Base-by-base conservation (phyloP, 495 filamentous ascomycete genomes). In the Penicillium daleae region DNA sequence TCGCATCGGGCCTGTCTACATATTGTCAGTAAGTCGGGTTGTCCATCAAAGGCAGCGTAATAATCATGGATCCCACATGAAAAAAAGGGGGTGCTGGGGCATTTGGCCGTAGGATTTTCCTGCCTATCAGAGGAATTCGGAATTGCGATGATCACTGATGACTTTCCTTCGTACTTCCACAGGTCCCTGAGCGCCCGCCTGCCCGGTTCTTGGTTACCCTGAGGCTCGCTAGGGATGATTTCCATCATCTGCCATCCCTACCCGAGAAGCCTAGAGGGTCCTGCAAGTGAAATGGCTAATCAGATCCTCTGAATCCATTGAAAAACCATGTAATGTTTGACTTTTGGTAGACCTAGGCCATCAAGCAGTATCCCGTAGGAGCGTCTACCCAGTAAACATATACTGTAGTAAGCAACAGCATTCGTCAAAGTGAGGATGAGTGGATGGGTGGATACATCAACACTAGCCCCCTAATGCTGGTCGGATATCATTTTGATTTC, bases 51-150 rank as follows among this genome's bases (percentile, higher is more conserved):
- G 17, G 21, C 57, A 2, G 19, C 42, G 21, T 24, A 1, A 46
- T 22, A 22, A 46, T 58, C 26, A 58, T 49, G 40, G 54, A 56
- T 31, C n/a, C 21, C 54, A 39, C 37, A 46, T 22, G 19, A 22
- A 52, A 49, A 37, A 64, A 56, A 56, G 58, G 51, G 57, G 61
- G 49, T 33, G 48, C 27, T 50, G 49, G 31, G 42, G 56, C 17
- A 22, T 46, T 24, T 19, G 19, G 21, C 21, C n/a, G 13, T 58
- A 15, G 15, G 35, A 1, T 21, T 40, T 55, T 55, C 44, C 51
- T 63, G 53, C 65, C 61, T 65, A 65, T 60, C 42, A 60, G 31
- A 54, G 64, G 63, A 66, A 63, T 59, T 40, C 6, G 29, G 52
- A 46, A 60, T 35, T 33, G 44, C 35, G 61, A 54, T 54, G 61